Percentiles rank a stretch among this genome's conserved stretches.
Evolutionary conservation across 192 early-diverging fungal genomes (phyloP).

Genomic region (Gryganskiella cystojenkinii): DNA sequence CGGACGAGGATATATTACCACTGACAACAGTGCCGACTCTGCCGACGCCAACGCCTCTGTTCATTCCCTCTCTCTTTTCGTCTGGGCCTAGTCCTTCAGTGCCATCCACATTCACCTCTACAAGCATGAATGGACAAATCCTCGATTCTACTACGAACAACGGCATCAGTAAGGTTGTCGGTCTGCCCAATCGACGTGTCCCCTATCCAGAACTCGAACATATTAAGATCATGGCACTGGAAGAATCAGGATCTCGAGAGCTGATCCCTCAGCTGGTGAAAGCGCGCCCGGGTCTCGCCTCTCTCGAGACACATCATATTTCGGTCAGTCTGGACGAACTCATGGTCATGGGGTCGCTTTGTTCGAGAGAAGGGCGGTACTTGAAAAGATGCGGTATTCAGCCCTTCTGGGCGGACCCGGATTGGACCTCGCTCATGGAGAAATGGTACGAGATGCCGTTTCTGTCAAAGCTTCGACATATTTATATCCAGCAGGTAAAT

Average conservation of each 20-base stretch:
- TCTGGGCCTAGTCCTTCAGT: background rate
- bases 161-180: too few relatives aligned
- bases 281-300: conserved; percentile 2
- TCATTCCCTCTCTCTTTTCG: too few relatives aligned
- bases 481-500: conserved; percentile 41
- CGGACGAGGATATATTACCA: background rate
- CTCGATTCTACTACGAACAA: too few relatives aligned
- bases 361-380: conserved; percentile 4
- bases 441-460: conserved; percentile 14
- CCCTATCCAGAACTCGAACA: conserved; percentile 15
- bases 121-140: too few relatives aligned
- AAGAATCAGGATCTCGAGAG: conserved; percentile 17
- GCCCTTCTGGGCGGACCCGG: background rate
- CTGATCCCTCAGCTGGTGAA: conserved; percentile 12
- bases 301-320: conserved; percentile 17
- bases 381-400: conserved; percentile 8
- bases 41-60: too few relatives aligned
- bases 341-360: background rate
- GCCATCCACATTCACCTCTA: background rate
- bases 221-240: conserved; percentile 18
- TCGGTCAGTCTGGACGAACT: conserved; percentile 21
- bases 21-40: too few relatives aligned
- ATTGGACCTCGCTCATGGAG: conserved; percentile 3
- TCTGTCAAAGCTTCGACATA: conserved; percentile 11
- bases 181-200: background rate